These are phyloP conservation scores for Paraconiothyrium sp. DNA, from an alignment of 2,329 filamentous ascomycete species.

Conservation along the genomic window DNA sequence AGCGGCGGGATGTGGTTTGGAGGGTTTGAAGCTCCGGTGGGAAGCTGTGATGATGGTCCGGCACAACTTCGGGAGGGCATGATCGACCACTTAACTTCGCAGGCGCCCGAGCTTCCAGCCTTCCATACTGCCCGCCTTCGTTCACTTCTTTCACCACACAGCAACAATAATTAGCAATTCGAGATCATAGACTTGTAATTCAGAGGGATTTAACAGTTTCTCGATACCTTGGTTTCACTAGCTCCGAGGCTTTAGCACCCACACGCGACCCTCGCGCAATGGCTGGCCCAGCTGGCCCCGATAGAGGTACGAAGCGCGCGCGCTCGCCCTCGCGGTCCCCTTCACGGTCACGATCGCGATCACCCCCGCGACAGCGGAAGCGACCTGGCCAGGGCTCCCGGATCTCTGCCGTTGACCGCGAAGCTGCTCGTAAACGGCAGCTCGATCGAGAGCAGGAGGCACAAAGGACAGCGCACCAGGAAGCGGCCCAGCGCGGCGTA, in stretches of 20 bases:
- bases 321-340: slow-evolving; percentile 49
- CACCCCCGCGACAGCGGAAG: slow-evolving; percentile 71
- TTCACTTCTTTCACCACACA: slow-evolving; percentile 5
- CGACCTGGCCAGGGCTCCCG: slow-evolving; percentile 63
- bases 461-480: slow-evolving; percentile 57
- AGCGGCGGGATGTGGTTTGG: slow-evolving; percentile 24
- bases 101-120: slow-evolving; percentile 3
- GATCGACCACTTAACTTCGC: slow-evolving; percentile 10
- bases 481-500: slow-evolving; percentile 64
- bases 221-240: no score
- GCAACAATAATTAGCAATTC: slow-evolving; percentile 1
- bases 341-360: slow-evolving; percentile 47
- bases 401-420: slow-evolving; percentile 72
- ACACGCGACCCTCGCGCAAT: slow-evolving; percentile 23
- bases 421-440: slow-evolving; percentile 68
- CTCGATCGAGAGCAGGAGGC: slow-evolving; percentile 54
- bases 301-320: slow-evolving; percentile 38
- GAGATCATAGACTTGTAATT: slow-evolving; percentile 7
- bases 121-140: slow-evolving; percentile 3
- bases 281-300: slow-evolving; percentile 27
- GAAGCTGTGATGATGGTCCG: slow-evolving; percentile 23
- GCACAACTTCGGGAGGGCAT: slow-evolving; percentile 12
- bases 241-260: background rate
- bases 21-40: slow-evolving; percentile 23
- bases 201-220: background rate